Evolutionary conservation across 768 basidiomycete genomes (phyloP), one percentile per base, ranked within the genome.

Genomic region (Leucocoprinus sp.): DNA sequence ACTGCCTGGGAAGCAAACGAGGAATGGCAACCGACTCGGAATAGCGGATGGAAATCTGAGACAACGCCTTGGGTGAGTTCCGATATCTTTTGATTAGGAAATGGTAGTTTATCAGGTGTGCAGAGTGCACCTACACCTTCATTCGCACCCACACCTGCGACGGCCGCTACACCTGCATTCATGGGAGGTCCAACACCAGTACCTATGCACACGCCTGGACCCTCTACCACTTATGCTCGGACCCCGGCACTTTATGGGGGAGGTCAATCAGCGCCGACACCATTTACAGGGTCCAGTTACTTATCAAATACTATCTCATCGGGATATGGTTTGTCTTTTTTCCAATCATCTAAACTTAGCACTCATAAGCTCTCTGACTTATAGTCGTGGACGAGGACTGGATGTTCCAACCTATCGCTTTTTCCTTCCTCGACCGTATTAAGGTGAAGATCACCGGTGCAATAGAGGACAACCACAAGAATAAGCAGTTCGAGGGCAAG

Each of bases 121-220:
- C 42, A 72, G 68, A 66, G 71, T 39, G 75, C 75, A 4, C 75
- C 76, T 4, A 79, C 77, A 14, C 78, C 77, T 14, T 71, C 67
- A 38, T 67, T 69, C 23, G 69, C 65, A 24, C 59, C 66, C 18
- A 74, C 74, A 2, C 72, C 73, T 39, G 66, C 19, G 57, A 44
- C 56, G 28, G 64, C 64, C 2, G 60, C 60, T 14, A 70, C 68
- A 12, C 69, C 68, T 14, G 56, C 62, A 38, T 57, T 50, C 52
- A 60, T 52, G 29, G 45, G 51, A 36, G 65, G 64, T 9, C 62
- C 67, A 3, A 71, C 69, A 4, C 68, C 71, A 27, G 66, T 58
- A 21, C 59, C 57, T 31, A 56, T 59, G 43, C 58, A 58, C 17
- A 65, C 64, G 8, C 63, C 63, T 31, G 57, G n/a, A n/a, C n/a